Evolutionary conservation across 768 basidiomycete species (phyloP).

Genomic region (Suillus paluster): DNA sequence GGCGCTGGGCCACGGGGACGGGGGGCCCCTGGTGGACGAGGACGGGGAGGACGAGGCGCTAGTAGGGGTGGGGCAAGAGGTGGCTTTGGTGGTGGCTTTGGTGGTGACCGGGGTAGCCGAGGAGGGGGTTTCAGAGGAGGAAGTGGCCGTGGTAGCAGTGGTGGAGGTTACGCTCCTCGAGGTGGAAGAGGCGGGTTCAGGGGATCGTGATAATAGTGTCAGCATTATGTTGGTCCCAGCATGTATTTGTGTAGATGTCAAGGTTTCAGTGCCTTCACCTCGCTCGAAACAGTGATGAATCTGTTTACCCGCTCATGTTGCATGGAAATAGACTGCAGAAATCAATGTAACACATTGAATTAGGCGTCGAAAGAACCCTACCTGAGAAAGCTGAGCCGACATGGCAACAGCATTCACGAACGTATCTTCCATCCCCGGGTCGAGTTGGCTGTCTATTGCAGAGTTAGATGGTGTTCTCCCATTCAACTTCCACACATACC

Average conservation of each 20-base stretch:
- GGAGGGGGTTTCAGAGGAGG: slow-evolving; percentile 53
- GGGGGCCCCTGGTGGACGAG: slow-evolving; percentile 32
- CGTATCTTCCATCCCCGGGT: slow-evolving; percentile 26
- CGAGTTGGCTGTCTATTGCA: slow-evolving; percentile 25
- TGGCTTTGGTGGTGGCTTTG: slow-evolving; percentile 22
- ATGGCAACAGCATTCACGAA: slow-evolving; percentile 43
- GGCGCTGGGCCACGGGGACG: slow-evolving; percentile 31
- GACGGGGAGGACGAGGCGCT: slow-evolving; percentile 43
- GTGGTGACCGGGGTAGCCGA: slow-evolving; percentile 44
- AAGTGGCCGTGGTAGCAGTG: slow-evolving; percentile 40
- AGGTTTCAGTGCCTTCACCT: slow-evolving; percentile 55
- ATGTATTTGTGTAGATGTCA: slow-evolving; percentile 27
- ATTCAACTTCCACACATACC: slow-evolving; percentile 1
- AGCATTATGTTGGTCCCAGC: background rate
- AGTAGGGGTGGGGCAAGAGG: slow-evolving; percentile 43
- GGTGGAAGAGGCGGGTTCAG: slow-evolving; percentile 50
- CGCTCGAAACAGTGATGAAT: slow-evolving; percentile 47
- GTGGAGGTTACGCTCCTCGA: slow-evolving; percentile 30
- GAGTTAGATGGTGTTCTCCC: slow-evolving; percentile 1
- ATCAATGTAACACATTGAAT: background rate
- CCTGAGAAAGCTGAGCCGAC: slow-evolving; percentile 57
- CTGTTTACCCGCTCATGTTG: slow-evolving; percentile 57
- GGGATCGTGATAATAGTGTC: slow-evolving; percentile 44
- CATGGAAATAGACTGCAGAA: slow-evolving; percentile 45
- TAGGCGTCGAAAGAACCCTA: slow-evolving; percentile 24